Percentiles rank a stretch among this genome's conserved stretches.
phyloP scores from a whole-genome alignment of 2,329 filamentous ascomycete species.

The Ophiostoma australiae region DNA sequence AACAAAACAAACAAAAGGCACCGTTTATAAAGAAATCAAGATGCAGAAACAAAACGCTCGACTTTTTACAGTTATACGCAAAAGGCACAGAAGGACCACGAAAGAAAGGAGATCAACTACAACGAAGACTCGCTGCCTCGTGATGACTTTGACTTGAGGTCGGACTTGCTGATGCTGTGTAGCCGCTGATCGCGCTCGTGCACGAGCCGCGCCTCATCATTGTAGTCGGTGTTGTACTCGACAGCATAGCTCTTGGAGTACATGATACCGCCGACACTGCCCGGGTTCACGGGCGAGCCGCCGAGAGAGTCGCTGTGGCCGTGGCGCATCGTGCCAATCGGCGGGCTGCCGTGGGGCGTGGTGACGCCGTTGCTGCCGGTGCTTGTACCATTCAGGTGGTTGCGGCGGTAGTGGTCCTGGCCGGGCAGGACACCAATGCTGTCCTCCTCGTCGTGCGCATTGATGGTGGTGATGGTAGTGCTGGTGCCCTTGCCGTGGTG shows the following conservation, averaged over 20 bases:
- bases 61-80: not conserved
- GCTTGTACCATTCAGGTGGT: not conserved
- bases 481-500: conserved; percentile 19
- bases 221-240: conserved; percentile 26
- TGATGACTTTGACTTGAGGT: conserved; percentile 21
- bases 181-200: conserved; percentile 10
- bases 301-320: not conserved
- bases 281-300: not conserved
- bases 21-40: not conserved
- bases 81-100: not conserved
- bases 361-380: conserved; percentile 11
- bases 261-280: conserved; percentile 23
- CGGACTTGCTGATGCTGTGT: conserved; percentile 18
- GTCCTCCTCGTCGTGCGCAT: conserved; percentile 14
- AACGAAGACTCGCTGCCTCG: conserved; percentile 22
- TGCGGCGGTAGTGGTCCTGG: conserved; percentile 2
- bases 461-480: conserved; percentile 22
- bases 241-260: conserved; percentile 26
- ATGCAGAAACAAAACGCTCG: not conserved
- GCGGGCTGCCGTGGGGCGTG: not conserved
- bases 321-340: not conserved
- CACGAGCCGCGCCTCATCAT: conserved; percentile 26
- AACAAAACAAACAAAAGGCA: not conserved
- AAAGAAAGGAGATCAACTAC: not conserved
- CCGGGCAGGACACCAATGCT: not conserved